A percentile compares a stretch with the other conserved stretches of the same genome.
Conservation (phyloP, 139 green algal species). For the Chlorella sp. region DNA sequence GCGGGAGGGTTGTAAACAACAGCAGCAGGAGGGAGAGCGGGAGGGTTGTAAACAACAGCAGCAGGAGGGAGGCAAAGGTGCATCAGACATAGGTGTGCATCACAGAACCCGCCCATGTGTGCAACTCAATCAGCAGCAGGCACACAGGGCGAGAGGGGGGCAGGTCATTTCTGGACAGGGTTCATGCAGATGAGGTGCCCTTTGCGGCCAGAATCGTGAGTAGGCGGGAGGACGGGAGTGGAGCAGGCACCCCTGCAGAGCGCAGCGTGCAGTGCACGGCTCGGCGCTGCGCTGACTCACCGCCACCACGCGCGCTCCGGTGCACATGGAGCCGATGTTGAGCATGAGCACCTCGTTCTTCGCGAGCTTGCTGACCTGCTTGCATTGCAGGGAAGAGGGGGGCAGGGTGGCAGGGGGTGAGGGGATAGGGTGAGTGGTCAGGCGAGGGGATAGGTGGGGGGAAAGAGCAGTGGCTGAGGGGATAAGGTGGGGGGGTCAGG, state of each 20-base stretch:
- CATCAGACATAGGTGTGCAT: too few species aligned
- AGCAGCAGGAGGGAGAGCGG: not conserved
- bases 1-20: not conserved
- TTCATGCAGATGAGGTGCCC: too few species aligned
- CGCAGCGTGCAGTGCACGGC: too few species aligned
- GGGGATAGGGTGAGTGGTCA: too few species aligned
- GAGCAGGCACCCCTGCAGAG: too few species aligned
- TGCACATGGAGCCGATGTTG: conserved; percentile 99
- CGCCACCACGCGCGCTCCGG: conserved; percentile 94
- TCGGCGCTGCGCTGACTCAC: conserved; percentile 46
- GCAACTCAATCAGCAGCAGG: not conserved
- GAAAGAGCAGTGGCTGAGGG: not conserved
- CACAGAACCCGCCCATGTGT: too few species aligned
- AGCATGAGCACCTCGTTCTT: conserved; percentile 99
- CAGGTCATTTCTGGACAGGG: too few species aligned
- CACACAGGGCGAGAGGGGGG: too few species aligned
- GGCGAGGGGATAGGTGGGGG: too few species aligned
- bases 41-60: not conserved
- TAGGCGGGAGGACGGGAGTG: not conserved
- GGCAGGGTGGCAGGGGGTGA: not conserved
- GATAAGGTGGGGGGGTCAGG: too few species aligned
- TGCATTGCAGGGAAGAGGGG: not conserved
- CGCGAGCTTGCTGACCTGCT: conserved; percentile 95
- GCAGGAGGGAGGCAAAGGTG: too few species aligned
- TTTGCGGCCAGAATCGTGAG: too few species aligned